Evolutionary conservation across 805 yeast genomes (phyloP).

Genomic region (Teunomyces funiuensis): DNA sequence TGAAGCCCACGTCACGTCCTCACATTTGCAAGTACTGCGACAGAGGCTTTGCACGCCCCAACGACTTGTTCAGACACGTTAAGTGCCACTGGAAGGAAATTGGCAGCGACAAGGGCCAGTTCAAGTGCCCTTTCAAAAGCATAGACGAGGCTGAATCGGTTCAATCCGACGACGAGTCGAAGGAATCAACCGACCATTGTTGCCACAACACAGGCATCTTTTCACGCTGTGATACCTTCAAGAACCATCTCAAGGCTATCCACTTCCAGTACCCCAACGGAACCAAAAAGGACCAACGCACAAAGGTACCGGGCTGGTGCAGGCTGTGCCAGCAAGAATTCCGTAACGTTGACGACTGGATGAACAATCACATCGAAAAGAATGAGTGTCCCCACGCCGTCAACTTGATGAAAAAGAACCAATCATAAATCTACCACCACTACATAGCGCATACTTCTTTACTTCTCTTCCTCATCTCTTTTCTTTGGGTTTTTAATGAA

Average conservation of each 20-base stretch:
- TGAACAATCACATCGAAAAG: constrained; percentile 66
- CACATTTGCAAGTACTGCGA: constrained; percentile 75
- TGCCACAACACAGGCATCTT: constrained; percentile 87
- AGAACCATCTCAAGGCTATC: constrained; percentile 85
- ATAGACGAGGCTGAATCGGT: constrained; percentile 19
- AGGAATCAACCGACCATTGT: constrained; percentile 29
- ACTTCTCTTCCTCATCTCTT: background rate
- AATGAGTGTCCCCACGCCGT: constrained; percentile 32
- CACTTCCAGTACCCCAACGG: constrained; percentile 89
- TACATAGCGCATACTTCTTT: constrained; percentile 5
- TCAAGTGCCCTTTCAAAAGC: constrained; percentile 73
- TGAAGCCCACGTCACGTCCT: constrained; percentile 70
- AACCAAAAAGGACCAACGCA: constrained; percentile 75
- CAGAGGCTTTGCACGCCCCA: constrained; percentile 85
- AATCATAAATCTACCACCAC: constrained; percentile 3
- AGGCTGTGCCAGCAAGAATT: constrained; percentile 71
- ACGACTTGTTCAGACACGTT: constrained; percentile 81
- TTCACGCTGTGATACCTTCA: constrained; percentile 87
- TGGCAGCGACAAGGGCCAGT: constrained; percentile 64
- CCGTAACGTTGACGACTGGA: constrained; percentile 76
- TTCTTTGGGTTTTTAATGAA: constrained; percentile 5
- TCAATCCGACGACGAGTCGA: constrained; percentile 6
- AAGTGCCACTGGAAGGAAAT: constrained; percentile 82
- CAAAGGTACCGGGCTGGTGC: constrained; percentile 69
- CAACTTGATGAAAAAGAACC: constrained; percentile 12